A percentile compares a stretch with the other conserved stretches of the same genome.
These are phyloP conservation scores for Beta lomatogona DNA, from an alignment of 179 eudicot species.

Conservation along the genomic window DNA sequence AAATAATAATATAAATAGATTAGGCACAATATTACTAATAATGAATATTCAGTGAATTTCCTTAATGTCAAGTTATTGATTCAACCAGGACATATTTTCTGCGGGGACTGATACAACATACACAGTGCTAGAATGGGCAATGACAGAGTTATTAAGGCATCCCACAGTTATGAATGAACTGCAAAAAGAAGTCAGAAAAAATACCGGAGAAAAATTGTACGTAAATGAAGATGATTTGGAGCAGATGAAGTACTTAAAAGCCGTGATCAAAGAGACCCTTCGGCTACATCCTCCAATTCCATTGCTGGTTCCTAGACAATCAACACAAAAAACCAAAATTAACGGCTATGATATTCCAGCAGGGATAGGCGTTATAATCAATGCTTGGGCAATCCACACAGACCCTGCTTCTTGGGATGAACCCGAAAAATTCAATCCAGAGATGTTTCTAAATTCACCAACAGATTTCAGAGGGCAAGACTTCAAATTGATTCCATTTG, in stretches of 20 bases:
- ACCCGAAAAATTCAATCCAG: constrained; percentile 39
- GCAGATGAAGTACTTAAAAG: constrained; percentile 38
- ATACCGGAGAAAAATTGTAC: constrained; percentile 18
- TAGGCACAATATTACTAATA: not conserved
- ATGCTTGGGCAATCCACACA: constrained; percentile 39
- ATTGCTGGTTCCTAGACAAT: constrained; percentile 35
- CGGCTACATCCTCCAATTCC: constrained; percentile 47
- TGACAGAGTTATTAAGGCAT: constrained; percentile 46
- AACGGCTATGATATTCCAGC: constrained; percentile 38
- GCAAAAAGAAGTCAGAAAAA: constrained; percentile 47
- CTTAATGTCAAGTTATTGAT: not conserved
- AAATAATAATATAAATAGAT: not conserved
- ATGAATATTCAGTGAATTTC: not conserved
- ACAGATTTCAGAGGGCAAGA: constrained; percentile 43
- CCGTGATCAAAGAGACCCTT: constrained; percentile 48
- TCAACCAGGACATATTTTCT: constrained; percentile 41
- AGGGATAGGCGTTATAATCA: constrained; percentile 28
- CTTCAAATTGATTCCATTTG: constrained; percentile 43
- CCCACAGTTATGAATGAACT: constrained; percentile 44
- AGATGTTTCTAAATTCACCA: constrained; percentile 30
- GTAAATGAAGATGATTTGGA: constrained; percentile 38
- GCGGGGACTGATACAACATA: constrained; percentile 64
- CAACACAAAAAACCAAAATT: constrained; percentile 24
- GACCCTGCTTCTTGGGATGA: constrained; percentile 40
- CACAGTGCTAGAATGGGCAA: constrained; percentile 51